phyloP scores from a whole-genome alignment of 2,329 filamentous ascomycete genomes.

The Geosmithia morbida region DNA sequence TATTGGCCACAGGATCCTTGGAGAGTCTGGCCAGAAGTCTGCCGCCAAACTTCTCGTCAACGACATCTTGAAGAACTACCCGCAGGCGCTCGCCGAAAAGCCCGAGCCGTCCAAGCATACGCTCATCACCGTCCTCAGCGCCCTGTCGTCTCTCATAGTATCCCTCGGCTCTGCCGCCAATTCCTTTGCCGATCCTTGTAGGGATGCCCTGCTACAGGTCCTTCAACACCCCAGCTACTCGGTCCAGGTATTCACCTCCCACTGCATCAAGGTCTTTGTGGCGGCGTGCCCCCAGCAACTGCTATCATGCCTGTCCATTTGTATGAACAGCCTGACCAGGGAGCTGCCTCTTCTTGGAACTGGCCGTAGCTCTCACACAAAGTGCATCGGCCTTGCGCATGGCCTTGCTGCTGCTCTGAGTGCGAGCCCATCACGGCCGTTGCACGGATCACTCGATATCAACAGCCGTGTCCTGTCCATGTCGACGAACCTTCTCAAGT shows the following conservation, averaged over 20 bases:
- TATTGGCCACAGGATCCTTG: slow-evolving; percentile 66
- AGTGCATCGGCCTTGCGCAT: slow-evolving; percentile 84
- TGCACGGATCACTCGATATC: slow-evolving; percentile 91
- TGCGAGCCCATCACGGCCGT: slow-evolving; percentile 71
- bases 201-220: slow-evolving; percentile 79
- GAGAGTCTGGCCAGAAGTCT: slow-evolving; percentile 76
- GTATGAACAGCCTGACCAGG: slow-evolving; percentile 85
- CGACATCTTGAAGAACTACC: slow-evolving; percentile 85
- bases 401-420: slow-evolving; percentile 83
- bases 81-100: slow-evolving; percentile 73
- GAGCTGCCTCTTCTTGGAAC: slow-evolving; percentile 68
- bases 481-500: slow-evolving; percentile 84
- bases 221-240: slow-evolving; percentile 92
- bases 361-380: slow-evolving; percentile 62
- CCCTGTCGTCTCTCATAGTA: slow-evolving; percentile 63
- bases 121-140: slow-evolving; percentile 64
- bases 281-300: slow-evolving; percentile 87
- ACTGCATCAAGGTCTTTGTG: slow-evolving; percentile 76
- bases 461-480: slow-evolving; percentile 85
- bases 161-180: slow-evolving; percentile 73
- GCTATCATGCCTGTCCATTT: slow-evolving; percentile 80
- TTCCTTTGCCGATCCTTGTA: slow-evolving; percentile 64
- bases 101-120: slow-evolving; percentile 81
- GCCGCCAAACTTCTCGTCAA: slow-evolving; percentile 75
- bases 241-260: slow-evolving; percentile 79